Evolutionary conservation across 2,329 filamentous ascomycete genomes (phyloP), one percentile per base, ranked within the genome.

Genomic region (Bimuria novae-zelandiae): DNA sequence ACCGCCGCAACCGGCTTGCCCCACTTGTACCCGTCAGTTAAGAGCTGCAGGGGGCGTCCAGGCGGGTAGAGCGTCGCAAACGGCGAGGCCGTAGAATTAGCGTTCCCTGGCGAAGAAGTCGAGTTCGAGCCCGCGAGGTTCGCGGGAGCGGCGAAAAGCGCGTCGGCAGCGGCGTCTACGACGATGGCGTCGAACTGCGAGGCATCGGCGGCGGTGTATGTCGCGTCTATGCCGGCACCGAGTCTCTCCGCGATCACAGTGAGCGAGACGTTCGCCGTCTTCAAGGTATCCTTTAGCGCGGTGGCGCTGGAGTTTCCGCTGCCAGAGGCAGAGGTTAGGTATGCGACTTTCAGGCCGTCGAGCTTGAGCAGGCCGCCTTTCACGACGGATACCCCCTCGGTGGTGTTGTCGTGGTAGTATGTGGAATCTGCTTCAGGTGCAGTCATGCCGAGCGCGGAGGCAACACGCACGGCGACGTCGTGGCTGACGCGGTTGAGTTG

Each of bases 381-480:
- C 51, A 87, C 85, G 32, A 85, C 82, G 48, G 83, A 83, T 35
- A 90, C 76, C 19, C 80, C 80, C 4, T 72, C 74, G 0, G 88
- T 90, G 7, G 73, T 84, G 74, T 90, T 89, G 71, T 84, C 74
- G 69, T 90, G 84, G 74, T 90, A 91, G 75, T 80, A 90, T 0
- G 74, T 85, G 1, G 77, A 60, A 58, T 90, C 86, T 0, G 86
- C 79, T 0, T 74, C 73, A 0, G 87, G 87, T 0, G 81, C 82
- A 0, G 77, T 69, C 46, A 89, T 60, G 21, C 83, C 85, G n/a
- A 90, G 73, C 1, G 82, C 86, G 1, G 72, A 63, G 7, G 85
- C 86, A 0, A 90, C 87, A 11, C 87, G 84, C 2, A 73, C 75
- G 3, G 88, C 87, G 8, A 91, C 72, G 60, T 89, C 84, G 67